Evolutionary conservation across 306 rosid species (phyloP), one percentile per base, ranked within the genome.

Genomic region (Malus sieversii): DNA sequence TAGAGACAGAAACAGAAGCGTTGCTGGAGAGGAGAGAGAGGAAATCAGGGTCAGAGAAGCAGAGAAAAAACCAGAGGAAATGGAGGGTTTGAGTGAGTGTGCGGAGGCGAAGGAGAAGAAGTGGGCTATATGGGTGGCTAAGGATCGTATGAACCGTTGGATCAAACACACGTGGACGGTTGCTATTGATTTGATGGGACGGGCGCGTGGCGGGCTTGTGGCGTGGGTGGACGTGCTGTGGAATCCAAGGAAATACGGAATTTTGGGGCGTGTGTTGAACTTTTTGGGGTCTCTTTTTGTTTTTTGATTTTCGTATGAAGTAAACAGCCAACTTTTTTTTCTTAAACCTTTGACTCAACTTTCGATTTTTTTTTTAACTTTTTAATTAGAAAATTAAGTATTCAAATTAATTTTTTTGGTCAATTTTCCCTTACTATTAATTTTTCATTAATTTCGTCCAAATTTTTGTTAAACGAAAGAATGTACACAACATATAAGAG

Each of bases 181-280:
- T 0, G 4, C 23, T 84, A 87, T 79, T 27, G 16, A 74, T 18
- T 30, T 30, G 1, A 1, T n/a, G 60, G 52, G 0, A 0, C 1
- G 79, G 85, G 93, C 91, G 97, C 90, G 98, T 93, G 98, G 87
- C 85, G 1, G 2, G 70, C 96, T 84, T 87, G 87, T 89, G 96
- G 81, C 55, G 74, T 64, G 6, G 48, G 22, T 77, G 65, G 79
- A 38, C 42, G 38, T 8, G 18, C 19, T 75, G 73, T 79, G 23
- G 67, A 48, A 74, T 44, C 8, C 6, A 57, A 4, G 13, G 60
- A 86, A 82, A 74, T 82, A 77, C 84, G 29, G 86, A 85, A 61
- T 42, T 75, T 53, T 76, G 66, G 85, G 66, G 74, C 74, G 45
- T 15, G 19, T 14, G 46, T 10, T 25, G 18, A 14, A 7, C 12